A percentile compares a stretch with the other conserved stretches of the same genome.
Conservation (phyloP, 495 filamentous ascomycete species). For the Lasiosphaeris hirsuta region DNA sequence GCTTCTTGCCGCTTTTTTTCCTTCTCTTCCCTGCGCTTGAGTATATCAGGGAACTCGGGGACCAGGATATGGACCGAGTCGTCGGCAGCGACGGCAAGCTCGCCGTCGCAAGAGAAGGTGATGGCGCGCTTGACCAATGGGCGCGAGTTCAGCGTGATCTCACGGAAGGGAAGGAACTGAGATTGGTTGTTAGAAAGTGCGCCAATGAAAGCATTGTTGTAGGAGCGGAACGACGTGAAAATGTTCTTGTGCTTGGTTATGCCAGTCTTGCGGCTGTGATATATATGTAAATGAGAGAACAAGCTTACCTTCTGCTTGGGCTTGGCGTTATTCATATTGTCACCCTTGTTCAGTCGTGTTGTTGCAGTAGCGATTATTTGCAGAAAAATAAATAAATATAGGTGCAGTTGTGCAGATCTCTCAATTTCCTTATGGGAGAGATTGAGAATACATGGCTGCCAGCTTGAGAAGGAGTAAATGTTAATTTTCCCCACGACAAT, state of each 20-base stretch:
- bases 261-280: neutral
- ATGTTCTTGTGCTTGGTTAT: neutral
- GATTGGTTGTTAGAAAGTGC: slow-evolving; percentile 4
- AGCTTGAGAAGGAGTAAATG: too few species aligned
- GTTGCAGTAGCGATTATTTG: neutral
- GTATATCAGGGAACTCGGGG: slow-evolving; percentile 38
- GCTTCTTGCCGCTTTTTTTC: neutral
- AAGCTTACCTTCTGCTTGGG: slow-evolving; percentile 22
- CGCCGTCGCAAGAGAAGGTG: slow-evolving; percentile 47
- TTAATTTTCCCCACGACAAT: too few species aligned
- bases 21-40: slow-evolving; percentile 12
- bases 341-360: neutral
- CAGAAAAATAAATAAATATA: neutral
- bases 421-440: too few species aligned
- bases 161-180: slow-evolving; percentile 40
- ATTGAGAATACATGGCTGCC: too few species aligned
- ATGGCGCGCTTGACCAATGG: slow-evolving; percentile 44
- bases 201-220: too few species aligned
- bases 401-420: too few species aligned
- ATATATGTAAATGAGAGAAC: neutral
- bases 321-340: slow-evolving; percentile 13
- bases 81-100: slow-evolving; percentile 46
- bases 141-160: slow-evolving; percentile 40
- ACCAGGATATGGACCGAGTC: slow-evolving; percentile 47
- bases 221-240: neutral